These are phyloP conservation scores for Emiliania huxleyi DNA, from an alignment of 78 protist genomes.

Conservation along the genomic window DNA sequence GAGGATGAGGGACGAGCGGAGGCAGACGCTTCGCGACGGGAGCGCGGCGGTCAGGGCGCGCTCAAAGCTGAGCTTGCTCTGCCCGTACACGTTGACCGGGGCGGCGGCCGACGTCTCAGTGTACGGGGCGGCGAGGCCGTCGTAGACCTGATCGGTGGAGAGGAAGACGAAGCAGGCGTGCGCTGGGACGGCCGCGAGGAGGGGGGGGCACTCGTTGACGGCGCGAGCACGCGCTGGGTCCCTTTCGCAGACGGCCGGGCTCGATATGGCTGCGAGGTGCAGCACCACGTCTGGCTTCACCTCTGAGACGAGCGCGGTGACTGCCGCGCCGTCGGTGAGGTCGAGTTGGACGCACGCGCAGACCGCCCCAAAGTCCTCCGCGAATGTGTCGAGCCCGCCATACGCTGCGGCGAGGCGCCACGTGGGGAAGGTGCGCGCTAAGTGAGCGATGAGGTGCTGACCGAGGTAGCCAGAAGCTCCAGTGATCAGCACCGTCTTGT, in stretches of 20 bases:
- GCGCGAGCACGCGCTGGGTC: not conserved
- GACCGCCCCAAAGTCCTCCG: too few species aligned
- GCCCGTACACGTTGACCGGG: not conserved
- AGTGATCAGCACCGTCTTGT: not conserved
- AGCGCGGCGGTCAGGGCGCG: not conserved
- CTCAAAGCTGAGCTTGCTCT: not conserved
- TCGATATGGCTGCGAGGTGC: not conserved
- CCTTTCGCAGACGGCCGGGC: not conserved
- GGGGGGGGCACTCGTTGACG: not conserved
- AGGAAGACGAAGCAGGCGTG: not conserved
- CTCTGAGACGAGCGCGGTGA: not conserved
- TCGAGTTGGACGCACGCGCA: too few species aligned
- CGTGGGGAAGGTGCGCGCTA: too few species aligned
- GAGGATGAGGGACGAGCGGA: not conserved
- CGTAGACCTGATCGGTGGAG: slow-evolving; percentile 4
- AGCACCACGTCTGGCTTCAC: not conserved
- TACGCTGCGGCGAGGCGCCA: too few species aligned
- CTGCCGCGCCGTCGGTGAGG: not conserved
- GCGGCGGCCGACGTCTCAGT: not conserved
- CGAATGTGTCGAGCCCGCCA: too few species aligned
- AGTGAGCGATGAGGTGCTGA: not conserved
- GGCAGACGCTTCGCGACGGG: not conserved
- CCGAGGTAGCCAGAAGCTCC: not conserved
- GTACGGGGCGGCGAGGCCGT: not conserved
- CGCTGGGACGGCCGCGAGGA: not conserved